Conservation (phyloP, 805 yeast genomes). For the Ogataea ramenticola region DNA sequence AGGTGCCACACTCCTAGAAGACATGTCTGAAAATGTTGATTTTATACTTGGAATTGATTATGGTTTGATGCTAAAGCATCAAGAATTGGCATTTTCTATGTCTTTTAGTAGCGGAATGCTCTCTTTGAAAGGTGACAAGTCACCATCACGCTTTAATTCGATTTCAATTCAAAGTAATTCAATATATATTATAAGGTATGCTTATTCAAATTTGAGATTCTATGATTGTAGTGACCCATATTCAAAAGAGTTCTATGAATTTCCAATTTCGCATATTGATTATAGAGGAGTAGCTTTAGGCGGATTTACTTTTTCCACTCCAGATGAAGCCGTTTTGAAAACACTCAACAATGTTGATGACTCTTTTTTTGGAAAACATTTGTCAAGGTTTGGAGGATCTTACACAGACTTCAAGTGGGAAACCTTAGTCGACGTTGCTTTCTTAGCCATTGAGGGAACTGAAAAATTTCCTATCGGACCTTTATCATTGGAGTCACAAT, state of each 20-base stretch:
- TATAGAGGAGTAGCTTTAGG: constrained; percentile 7
- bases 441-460: background rate
- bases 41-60: background rate
- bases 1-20: background rate
- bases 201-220: constrained; percentile 4
- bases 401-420: background rate
- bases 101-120: constrained; percentile 6
- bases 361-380: too few species aligned
- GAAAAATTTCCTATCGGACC: background rate
- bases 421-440: background rate
- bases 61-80: background rate
- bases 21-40: background rate
- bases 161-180: constrained; percentile 1
- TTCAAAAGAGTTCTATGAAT: constrained; percentile 7
- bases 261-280: constrained; percentile 6
- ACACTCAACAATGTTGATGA: too few species aligned
- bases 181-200: constrained; percentile 1
- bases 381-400: too few species aligned
- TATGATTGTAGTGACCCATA: constrained; percentile 6
- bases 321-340: background rate
- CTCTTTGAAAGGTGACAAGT: constrained; percentile 3
- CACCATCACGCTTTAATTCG: constrained; percentile 1
- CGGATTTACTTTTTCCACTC: constrained; percentile 3
- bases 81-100: background rate
- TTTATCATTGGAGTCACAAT: background rate